These are phyloP conservation scores for Mycocentrospora acerina DNA, from an alignment of 2,329 filamentous ascomycete genomes.

Conservation along the genomic window DNA sequence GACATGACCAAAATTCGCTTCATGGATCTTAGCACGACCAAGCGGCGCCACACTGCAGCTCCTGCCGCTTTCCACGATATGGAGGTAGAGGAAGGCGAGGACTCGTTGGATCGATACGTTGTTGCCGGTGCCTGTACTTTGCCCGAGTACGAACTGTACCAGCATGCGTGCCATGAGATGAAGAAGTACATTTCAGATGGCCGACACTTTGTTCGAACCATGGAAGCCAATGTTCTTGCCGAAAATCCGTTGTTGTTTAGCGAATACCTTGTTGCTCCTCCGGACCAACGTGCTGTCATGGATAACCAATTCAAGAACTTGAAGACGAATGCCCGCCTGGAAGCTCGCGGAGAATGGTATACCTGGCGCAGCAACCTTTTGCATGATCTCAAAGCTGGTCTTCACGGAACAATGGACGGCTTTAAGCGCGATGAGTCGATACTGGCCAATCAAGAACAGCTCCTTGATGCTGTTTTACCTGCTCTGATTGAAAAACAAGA, in stretches of 20 bases:
- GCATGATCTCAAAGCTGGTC: constrained; percentile 76
- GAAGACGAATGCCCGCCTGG: constrained; percentile 84
- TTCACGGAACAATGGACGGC: constrained; percentile 72
- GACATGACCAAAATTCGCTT: constrained; percentile 96
- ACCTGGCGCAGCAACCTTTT: constrained; percentile 92
- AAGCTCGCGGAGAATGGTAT: constrained; percentile 98
- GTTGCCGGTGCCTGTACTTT: constrained; percentile 88
- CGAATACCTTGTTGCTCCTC: constrained; percentile 83
- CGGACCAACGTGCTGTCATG: constrained; percentile 82
- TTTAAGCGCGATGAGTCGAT: constrained; percentile 73
- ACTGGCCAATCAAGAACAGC: constrained; percentile 66
- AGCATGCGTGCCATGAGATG: constrained; percentile 91
- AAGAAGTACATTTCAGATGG: constrained; percentile 97
- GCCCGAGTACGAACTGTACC: constrained; percentile 90
- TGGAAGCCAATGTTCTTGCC: constrained; percentile 83
- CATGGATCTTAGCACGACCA: constrained; percentile 97
- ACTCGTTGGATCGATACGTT: constrained; percentile 72
- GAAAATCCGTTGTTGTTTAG: constrained; percentile 90
- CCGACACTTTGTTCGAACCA: constrained; percentile 82
- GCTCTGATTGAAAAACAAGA: constrained; percentile 62
- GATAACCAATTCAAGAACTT: constrained; percentile 98
- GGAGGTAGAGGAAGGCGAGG: constrained; percentile 49
- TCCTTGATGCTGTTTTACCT: constrained; percentile 70
- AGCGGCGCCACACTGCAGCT: constrained; percentile 76
- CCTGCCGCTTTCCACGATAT: constrained; percentile 39